These are phyloP conservation scores for Chaetomium sp. DNA, from an alignment of 2,329 filamentous ascomycete genomes.

Conservation along the genomic window DNA sequence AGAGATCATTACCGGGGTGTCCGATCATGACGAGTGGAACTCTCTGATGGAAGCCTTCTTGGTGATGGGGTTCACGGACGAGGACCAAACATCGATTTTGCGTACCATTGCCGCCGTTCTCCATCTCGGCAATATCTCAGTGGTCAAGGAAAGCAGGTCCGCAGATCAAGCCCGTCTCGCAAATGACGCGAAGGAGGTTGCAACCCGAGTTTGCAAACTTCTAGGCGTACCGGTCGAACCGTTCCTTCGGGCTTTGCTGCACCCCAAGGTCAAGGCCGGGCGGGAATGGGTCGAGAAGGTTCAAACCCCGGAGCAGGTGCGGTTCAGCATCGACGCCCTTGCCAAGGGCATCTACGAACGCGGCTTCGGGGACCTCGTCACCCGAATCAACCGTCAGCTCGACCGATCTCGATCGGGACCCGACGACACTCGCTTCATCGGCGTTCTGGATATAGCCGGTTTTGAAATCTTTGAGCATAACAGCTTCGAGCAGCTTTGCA, in stretches of 20 bases:
- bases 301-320: conserved; percentile 93
- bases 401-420: conserved; percentile 76
- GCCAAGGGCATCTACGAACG: conserved; percentile 98
- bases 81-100: conserved; percentile 77
- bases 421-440: conserved; percentile 93
- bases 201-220: conserved; percentile 72
- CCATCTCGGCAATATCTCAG: conserved; percentile 85
- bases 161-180: conserved; percentile 84
- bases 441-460: conserved; percentile 95
- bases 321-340: conserved; percentile 80
- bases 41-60: conserved; percentile 84
- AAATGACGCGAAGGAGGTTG: conserved; percentile 66
- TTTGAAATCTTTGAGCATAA: conserved; percentile 99
- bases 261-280: conserved; percentile 90
- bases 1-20: conserved; percentile 83
- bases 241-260: conserved; percentile 81
- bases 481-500: conserved; percentile 97
- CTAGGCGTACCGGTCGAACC: conserved; percentile 78
- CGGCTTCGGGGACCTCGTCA: conserved; percentile 86
- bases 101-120: conserved; percentile 85
- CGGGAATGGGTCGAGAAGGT: conserved; percentile 98
- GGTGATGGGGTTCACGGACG: conserved; percentile 85
- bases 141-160: conserved; percentile 83
- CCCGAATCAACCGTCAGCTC: conserved; percentile 83
- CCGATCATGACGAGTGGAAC: conserved; percentile 86